phyloP scores from a whole-genome alignment of 164 flowering plant genomes.

The Taxillus chinensis region DNA sequence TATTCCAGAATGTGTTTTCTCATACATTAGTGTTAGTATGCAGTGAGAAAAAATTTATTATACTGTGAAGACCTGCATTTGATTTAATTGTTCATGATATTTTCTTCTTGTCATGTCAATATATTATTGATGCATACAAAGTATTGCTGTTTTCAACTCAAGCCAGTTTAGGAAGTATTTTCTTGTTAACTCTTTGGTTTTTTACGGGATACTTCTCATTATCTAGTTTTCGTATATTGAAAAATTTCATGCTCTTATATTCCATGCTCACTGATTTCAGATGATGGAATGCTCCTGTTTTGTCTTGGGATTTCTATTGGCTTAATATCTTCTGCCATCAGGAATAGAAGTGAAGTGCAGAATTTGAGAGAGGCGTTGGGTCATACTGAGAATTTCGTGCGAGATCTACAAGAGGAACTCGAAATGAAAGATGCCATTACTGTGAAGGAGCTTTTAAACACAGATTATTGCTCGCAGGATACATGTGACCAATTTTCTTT shows the following conservation, averaged over 20 bases:
- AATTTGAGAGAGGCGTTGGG: slow-evolving; percentile 45
- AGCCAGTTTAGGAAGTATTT: no score
- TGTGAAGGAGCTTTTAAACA: slow-evolving; percentile 58
- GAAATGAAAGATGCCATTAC: slow-evolving; percentile 82
- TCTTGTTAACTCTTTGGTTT: no score
- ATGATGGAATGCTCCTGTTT: slow-evolving; percentile 30
- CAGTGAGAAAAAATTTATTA: no score
- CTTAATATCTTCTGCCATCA: slow-evolving; percentile 31
- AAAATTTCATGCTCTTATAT: slow-evolving; percentile 2
- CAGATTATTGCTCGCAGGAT: slow-evolving; percentile 29
- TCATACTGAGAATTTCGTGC: slow-evolving; percentile 62
- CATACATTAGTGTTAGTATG: no score
- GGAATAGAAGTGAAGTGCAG: slow-evolving; percentile 46
- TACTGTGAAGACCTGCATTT: no score
- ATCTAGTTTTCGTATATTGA: background rate
- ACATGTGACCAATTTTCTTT: slow-evolving; percentile 14
- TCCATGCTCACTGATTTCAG: slow-evolving; percentile 24
- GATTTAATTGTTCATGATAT: no score
- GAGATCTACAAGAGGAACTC: slow-evolving; percentile 84
- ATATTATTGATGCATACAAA: no score
- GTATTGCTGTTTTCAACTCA: no score
- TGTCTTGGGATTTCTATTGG: slow-evolving; percentile 60
- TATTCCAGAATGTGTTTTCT: no score
- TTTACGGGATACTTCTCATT: no score
- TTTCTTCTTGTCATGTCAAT: no score